Evolutionary conservation across 2,329 filamentous ascomycete species (phyloP).

Genomic region (Fusarium subtropicale): DNA sequence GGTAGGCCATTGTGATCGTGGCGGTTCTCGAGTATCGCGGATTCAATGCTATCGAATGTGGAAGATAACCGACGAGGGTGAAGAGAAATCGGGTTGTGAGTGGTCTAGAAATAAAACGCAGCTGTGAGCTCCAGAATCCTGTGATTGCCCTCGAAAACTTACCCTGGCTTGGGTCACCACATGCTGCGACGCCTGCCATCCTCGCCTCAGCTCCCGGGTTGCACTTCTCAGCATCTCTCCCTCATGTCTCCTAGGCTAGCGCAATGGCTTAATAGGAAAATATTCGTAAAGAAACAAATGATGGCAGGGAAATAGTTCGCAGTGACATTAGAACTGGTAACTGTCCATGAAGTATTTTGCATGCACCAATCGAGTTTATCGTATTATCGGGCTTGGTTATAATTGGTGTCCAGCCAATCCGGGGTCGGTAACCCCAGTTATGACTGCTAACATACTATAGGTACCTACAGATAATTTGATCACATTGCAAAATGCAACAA

Average conservation of each 20-base stretch:
- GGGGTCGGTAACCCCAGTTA: not conserved
- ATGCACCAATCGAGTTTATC: constrained; percentile 46
- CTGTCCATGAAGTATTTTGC: constrained; percentile 23
- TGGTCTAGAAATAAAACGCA: constrained; percentile 20
- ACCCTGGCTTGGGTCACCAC: constrained; percentile 42
- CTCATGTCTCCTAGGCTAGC: constrained; percentile 47
- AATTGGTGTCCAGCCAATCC: constrained; percentile 18
- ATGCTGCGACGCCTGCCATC: constrained; percentile 45
- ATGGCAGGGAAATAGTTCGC: not conserved
- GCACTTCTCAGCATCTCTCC: constrained; percentile 54
- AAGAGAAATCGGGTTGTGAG: not conserved
- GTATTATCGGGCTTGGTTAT: constrained; percentile 19
- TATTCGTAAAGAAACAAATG: not conserved
- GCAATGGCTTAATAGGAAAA: not conserved
- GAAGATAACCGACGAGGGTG: constrained; percentile 19
- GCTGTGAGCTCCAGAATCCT: constrained; percentile 20
- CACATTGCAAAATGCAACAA: not conserved
- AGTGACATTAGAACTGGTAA: not conserved
- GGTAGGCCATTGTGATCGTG: not conserved
- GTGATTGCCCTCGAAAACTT: constrained; percentile 8
- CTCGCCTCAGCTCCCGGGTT: constrained; percentile 49
- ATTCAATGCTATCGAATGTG: constrained; percentile 18
- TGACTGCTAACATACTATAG: not conserved
- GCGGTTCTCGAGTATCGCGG: constrained; percentile 14
- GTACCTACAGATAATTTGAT: not conserved